Evolutionary conservation across 73 alveolate species (phyloP).

Genomic region (Vitrella brassicaformis): DNA sequence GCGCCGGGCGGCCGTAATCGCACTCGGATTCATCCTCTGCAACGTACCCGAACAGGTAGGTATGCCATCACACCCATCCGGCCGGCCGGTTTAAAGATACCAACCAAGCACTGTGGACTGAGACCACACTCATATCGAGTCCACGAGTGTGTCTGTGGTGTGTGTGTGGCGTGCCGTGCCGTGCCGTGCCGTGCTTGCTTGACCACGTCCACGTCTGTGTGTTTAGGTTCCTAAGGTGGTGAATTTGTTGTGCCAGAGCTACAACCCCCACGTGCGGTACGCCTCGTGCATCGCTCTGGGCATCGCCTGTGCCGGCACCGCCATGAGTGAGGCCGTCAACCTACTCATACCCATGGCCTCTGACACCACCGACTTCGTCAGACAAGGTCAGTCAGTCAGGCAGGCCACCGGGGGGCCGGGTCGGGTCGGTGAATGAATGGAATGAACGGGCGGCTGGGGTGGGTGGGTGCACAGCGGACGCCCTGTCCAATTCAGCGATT

Average conservation of each 20-base stretch:
- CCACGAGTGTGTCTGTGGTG: no score
- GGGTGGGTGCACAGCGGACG: neutral
- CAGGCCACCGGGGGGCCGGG: neutral
- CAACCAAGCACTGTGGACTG: no score
- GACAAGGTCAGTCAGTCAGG: conserved; percentile 62
- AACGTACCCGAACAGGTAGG: conserved; percentile 74
- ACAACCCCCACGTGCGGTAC: conserved; percentile 94
- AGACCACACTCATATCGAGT: no score
- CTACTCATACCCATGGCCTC: conserved; percentile 67
- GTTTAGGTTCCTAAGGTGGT: conserved; percentile 72
- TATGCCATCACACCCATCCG: no score
- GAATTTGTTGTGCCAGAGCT: conserved; percentile 73
- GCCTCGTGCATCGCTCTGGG: conserved; percentile 99
- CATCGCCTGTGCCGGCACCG: conserved; percentile 83
- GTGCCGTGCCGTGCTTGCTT: no score
- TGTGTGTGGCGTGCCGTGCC: no score
- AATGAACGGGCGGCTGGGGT: neutral
- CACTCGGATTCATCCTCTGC: conserved; percentile 76
- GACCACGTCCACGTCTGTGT: no score
- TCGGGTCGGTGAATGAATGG: neutral
- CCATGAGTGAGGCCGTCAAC: conserved; percentile 43
- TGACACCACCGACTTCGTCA: conserved; percentile 73
- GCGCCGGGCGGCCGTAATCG: conserved; percentile 84
- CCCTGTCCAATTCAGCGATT: neutral
- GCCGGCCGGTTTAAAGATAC: no score